Evolutionary conservation across 106 monocot species (phyloP), one percentile per base, ranked within the genome.

Genomic region (Acanthochlamys bracteata): DNA sequence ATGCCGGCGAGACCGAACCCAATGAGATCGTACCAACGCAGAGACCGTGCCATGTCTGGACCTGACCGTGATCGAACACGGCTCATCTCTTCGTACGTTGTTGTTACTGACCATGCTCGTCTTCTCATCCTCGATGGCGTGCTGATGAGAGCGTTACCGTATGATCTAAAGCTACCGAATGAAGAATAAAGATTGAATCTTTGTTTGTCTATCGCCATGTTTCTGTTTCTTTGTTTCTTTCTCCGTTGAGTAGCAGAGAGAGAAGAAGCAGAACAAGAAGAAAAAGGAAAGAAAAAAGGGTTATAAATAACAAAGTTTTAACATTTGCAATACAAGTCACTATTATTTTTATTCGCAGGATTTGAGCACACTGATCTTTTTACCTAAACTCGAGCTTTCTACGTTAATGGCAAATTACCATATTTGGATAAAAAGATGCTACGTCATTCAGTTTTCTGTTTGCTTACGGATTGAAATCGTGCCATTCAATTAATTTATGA

Each of bases 1-100:
- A 96, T 96, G 16, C 95, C 95, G 0, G 90, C 95, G 24, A 96
- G 72, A 2, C 95, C 90, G 16, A 90, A 73, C 9, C 84, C 90
- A 26, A 96, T 64, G 14, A 96, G 80, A 64, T 96, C 95, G 7
- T 54, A 52, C 95, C 95, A 96, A 20, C 84, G 73, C 20, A 96
- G 84, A 7, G 84, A 33, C 17, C 78, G 42, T 12, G 68, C 67
- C 90, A 96, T 82, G 71, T 82, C 81, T 13, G 75, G 4, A 0
- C 95, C 95, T 4, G 95, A 96, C 10, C 95, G 74, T 10, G 95
- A 86, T 17, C 94, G 72, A 14, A 84, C 82, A 11, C 82, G 79
- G 82, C 77, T 87, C 82, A 84, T 82, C 82, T 95, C 94, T 63
- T 95, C 90, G 57, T 72, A 64, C 4, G 79, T 71, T 20, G 94